A percentile compares a stretch with the other conserved stretches of the same genome.
phyloP scores from a whole-genome alignment of 371 early-diverging fungal genomes.

The Furculomyces boomerangus region DNA sequence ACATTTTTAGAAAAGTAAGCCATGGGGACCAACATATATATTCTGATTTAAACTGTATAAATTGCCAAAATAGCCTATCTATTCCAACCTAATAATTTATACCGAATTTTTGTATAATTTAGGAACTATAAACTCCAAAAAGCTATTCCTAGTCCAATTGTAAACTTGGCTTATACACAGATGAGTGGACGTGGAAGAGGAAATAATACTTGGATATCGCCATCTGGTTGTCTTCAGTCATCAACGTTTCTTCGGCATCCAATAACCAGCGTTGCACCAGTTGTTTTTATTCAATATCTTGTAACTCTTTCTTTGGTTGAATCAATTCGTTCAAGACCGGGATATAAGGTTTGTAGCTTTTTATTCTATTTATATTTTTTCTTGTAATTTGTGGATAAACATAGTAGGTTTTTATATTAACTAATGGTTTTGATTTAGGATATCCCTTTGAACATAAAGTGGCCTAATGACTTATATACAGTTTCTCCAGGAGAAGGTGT shows the following conservation, averaged over 20 bases:
- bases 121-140: slow-evolving; percentile 40
- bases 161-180: slow-evolving; percentile 61
- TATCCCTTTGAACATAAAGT: slow-evolving; percentile 69
- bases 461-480: slow-evolving; percentile 93
- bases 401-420: not conserved
- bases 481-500: slow-evolving; percentile 5
- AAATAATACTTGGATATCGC: slow-evolving; percentile 84
- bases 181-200: slow-evolving; percentile 72
- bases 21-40: no score
- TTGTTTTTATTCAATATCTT: slow-evolving; percentile 80
- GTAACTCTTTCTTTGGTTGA: slow-evolving; percentile 67
- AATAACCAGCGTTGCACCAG: slow-evolving; percentile 19
- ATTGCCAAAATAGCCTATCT: not conserved
- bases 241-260: slow-evolving; percentile 56
- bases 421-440: slow-evolving; percentile 10
- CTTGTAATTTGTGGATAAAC: slow-evolving; percentile 3
- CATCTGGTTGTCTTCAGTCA: slow-evolving; percentile 75
- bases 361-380: not conserved
- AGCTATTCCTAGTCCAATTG: slow-evolving; percentile 50
- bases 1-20: slow-evolving; percentile 71
- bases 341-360: slow-evolving; percentile 32
- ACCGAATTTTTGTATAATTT: not conserved
- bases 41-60: not conserved
- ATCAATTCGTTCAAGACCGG: slow-evolving; percentile 42
- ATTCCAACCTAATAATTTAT: not conserved